Base-by-base conservation (phyloP, 2,329 filamentous ascomycete species). In the Aspergillus eucalypticola region DNA sequence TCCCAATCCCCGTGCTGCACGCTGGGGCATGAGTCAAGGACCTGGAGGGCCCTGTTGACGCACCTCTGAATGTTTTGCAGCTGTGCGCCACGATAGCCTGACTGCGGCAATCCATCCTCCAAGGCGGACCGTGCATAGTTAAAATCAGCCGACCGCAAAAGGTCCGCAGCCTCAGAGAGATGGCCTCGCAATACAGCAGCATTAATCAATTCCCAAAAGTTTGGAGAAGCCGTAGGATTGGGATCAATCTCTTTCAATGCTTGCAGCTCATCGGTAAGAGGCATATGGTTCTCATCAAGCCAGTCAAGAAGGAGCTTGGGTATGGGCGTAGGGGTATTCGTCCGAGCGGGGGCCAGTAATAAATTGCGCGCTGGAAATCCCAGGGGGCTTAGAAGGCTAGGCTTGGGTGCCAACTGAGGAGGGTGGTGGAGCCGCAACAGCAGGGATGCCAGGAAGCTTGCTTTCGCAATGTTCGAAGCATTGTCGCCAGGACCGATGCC, bases 151-250 rank as follows among this genome's bases (percentile, higher is more conserved):
- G 86, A 84, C 59, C 83, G 84, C 51, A 98, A 81, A 27, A 96
- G 76, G 50, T 83, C 79, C n/a, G 89, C 82, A 1, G 89, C 88
- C 44, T 86, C 86, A 13, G 75, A 68, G 46, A 96, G 84, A 60
- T 89, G 88, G 44, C 93, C 94, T 50, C 92, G 89, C 25, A 96
- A 80, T 21, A 93, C 81, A 13, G 87, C 82, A 58, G 86, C 86
- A 67, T 89, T 90, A n/a, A 96, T 80, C 1, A 87, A 87, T 71
- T 93, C 90, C 94, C 94, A 98, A 76, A 92, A 98, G 38, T 90
- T 81, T 25, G 83, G 80, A 69, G 95, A 90, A 46, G 87, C 86
- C 2, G 91, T 89, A 21, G 92, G 91, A 60, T 90, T 90, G 0
- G 90, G 90, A 49, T 83, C 82, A 66, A 87, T 78, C 27, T 82